These are phyloP conservation scores for Diaporthe caulivora DNA, from an alignment of 2,329 filamentous ascomycete genomes.

Conservation along the genomic window DNA sequence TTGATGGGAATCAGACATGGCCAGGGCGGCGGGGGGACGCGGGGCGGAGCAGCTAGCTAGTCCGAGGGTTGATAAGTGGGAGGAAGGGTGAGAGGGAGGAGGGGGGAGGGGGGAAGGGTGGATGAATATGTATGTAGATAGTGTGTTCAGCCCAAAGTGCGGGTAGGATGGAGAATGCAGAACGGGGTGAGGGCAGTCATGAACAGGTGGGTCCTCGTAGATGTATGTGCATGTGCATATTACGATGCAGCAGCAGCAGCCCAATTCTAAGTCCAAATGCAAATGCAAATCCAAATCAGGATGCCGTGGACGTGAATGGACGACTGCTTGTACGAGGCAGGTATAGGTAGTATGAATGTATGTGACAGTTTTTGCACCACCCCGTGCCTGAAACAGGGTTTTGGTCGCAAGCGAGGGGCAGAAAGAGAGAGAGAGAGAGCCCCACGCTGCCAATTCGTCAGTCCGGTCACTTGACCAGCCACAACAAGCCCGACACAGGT, in stretches of 20 bases:
- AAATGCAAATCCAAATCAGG: no score
- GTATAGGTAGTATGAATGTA: not conserved
- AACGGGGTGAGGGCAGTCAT: not conserved
- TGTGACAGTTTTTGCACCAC: constrained; percentile 8
- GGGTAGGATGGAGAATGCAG: no score
- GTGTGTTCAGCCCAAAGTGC: not conserved
- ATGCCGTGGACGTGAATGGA: not conserved
- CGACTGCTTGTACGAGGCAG: no score
- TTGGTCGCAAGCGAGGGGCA: not conserved
- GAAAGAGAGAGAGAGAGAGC: no score
- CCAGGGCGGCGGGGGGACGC: constrained; percentile 1
- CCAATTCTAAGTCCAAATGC: no score
- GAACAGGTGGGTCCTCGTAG: not conserved
- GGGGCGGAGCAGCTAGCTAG: not conserved
- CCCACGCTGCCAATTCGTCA: no score
- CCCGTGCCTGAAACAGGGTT: constrained; percentile 25
- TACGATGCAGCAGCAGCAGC: not conserved
- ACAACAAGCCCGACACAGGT: no score
- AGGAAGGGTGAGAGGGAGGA: not conserved
- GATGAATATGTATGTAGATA: not conserved
- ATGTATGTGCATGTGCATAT: no score
- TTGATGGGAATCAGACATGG: constrained; percentile 34
- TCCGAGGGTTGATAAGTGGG: not conserved
- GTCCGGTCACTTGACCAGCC: no score
- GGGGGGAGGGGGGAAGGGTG: not conserved